These are phyloP conservation scores for Acanthamoeba triangularis DNA, from an alignment of 208 protist genomes.

Conservation along the genomic window DNA sequence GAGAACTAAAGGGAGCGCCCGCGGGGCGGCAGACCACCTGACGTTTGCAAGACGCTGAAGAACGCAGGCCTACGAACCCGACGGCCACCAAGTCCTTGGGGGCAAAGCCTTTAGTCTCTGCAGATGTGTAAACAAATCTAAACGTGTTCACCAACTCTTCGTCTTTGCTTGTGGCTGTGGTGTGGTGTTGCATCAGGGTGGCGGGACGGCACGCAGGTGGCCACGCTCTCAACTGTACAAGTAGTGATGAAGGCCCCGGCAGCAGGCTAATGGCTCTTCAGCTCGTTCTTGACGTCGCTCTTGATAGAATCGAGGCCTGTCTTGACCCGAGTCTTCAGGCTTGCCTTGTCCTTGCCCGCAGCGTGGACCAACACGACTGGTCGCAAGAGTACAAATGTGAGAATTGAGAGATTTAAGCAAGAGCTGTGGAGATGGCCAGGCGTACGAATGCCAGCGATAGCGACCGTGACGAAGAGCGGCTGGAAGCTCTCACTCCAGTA, in stretches of 20 bases:
- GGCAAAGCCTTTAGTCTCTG: not conserved
- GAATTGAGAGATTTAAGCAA: not conserved
- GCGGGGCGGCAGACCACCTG: no score
- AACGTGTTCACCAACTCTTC: not conserved
- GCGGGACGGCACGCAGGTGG: not conserved
- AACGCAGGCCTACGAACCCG: not conserved
- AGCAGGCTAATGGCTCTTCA: slow-evolving; percentile 35
- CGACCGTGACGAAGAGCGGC: slow-evolving; percentile 50
- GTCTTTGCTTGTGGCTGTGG: not conserved
- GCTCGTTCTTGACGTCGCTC: slow-evolving; percentile 58
- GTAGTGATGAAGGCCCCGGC: not conserved
- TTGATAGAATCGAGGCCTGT: slow-evolving; percentile 11
- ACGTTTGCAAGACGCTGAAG: not conserved
- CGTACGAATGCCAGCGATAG: slow-evolving; percentile 58
- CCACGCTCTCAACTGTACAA: not conserved
- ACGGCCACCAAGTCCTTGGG: not conserved
- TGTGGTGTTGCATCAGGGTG: not conserved
- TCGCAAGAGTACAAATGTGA: not conserved
- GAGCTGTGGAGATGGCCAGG: not conserved
- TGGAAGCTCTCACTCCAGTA: slow-evolving; percentile 72
- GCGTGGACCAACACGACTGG: slow-evolving; percentile 53
- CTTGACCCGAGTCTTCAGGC: slow-evolving; percentile 15
- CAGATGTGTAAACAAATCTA: slow-evolving; percentile 8
- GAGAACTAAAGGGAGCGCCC: not conserved
- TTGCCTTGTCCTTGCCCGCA: slow-evolving; percentile 46